Conservation (phyloP, 768 basidiomycete species). For the Tricholoma sp. region DNA sequence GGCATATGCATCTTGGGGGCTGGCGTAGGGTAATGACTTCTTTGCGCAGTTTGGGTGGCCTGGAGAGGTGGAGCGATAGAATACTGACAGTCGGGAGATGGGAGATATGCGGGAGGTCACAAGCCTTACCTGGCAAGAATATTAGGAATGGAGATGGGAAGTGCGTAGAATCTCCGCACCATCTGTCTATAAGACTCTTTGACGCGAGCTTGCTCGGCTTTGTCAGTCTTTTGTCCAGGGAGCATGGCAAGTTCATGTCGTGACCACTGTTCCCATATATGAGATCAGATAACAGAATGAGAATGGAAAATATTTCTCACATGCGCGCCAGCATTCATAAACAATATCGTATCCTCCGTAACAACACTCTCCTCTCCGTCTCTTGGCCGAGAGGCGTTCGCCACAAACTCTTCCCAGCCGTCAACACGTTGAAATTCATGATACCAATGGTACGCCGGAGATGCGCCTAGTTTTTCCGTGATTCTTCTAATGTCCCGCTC, state of each 20-base stretch:
- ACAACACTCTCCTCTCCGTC: conserved; percentile 19
- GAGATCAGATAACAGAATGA: not conserved
- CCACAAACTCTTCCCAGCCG: conserved; percentile 22
- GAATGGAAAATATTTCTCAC: conserved; percentile 10
- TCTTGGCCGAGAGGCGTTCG: conserved; percentile 13
- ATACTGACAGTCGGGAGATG: conserved; percentile 16
- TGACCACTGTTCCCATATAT: conserved; percentile 19
- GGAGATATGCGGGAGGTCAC: conserved; percentile 17
- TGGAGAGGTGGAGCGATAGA: conserved; percentile 24
- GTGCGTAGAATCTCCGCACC: conserved; percentile 7
- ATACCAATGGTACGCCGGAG: conserved; percentile 20
- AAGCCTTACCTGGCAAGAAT: conserved; percentile 13
- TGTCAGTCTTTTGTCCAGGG: conserved; percentile 17
- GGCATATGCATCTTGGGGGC: conserved; percentile 12
- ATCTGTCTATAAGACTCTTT: conserved; percentile 25
- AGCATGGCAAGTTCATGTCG: conserved; percentile 24
- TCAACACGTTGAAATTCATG: conserved; percentile 22
- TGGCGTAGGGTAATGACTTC: conserved; percentile 15
- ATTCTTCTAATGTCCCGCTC: conserved; percentile 22
- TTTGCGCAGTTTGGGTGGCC: conserved; percentile 20
- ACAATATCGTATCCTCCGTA: conserved; percentile 23
- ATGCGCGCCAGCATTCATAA: conserved; percentile 25
- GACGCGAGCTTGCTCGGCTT: conserved; percentile 21
- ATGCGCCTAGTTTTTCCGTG: conserved; percentile 20
- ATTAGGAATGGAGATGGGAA: not conserved